Percentiles rank a stretch among this genome's conserved stretches.
Evolutionary conservation across 2,329 filamentous ascomycete genomes (phyloP).

Genomic region (Chaetomium strumarium): DNA sequence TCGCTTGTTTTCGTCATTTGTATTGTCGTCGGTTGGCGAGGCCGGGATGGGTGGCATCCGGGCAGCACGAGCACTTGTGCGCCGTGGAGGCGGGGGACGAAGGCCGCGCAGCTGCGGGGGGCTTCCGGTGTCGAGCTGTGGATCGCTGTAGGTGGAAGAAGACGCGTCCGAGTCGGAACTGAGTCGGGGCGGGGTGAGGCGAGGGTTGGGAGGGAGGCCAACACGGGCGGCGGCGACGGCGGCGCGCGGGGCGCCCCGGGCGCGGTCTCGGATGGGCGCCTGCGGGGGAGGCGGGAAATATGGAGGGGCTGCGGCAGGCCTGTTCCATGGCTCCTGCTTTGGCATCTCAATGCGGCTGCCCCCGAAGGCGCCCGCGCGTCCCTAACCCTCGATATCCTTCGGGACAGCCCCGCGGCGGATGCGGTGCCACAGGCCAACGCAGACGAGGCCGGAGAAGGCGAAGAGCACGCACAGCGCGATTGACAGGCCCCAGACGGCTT

Average conservation of each 20-base stretch:
- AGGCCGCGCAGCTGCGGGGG: conserved; percentile 16
- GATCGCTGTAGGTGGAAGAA: background rate
- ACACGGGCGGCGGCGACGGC: background rate
- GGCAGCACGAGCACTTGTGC: background rate
- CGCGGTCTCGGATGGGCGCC: conserved; percentile 21
- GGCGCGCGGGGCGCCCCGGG: background rate
- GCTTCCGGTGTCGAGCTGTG: conserved; percentile 4
- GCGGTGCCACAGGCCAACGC: conserved; percentile 24
- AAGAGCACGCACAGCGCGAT: conserved; percentile 24
- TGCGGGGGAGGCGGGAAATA: conserved; percentile 22
- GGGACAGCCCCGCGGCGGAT: conserved; percentile 14
- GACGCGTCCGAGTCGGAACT: conserved; percentile 21
- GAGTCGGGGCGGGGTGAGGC: conserved; percentile 10
- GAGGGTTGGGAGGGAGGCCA: conserved; percentile 4
- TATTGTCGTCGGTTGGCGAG: background rate
- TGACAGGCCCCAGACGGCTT: conserved; percentile 23
- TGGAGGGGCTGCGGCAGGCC: conserved; percentile 9
- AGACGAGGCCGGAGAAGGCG: conserved; percentile 20
- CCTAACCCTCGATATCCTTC: conserved; percentile 25
- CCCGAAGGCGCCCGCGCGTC: conserved; percentile 23
- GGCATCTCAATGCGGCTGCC: conserved; percentile 4
- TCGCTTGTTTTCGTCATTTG: background rate
- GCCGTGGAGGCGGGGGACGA: conserved; percentile 15
- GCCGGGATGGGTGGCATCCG: conserved; percentile 10
- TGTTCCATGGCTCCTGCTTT: conserved; percentile 16